Percentiles rank a stretch among this genome's conserved stretches.
Conservation (phyloP, 495 filamentous ascomycete species). For the Pseudoneurospora amorphoporcata region DNA sequence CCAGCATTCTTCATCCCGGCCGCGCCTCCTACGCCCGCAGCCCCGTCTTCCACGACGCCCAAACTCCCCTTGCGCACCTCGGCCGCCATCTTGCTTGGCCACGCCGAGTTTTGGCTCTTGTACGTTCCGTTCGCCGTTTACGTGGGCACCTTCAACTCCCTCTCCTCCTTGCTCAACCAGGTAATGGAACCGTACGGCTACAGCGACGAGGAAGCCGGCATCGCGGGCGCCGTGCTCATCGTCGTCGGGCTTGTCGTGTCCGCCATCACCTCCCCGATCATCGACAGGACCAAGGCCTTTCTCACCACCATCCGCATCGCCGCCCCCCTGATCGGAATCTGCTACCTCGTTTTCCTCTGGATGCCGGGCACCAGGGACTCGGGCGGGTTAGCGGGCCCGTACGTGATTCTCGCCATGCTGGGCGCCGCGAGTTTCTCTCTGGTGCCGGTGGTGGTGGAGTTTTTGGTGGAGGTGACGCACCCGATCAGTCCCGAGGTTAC, state of each 20-base stretch:
- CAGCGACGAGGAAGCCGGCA: conserved; percentile 71
- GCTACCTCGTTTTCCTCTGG: conserved; percentile 72
- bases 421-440: conserved; percentile 75
- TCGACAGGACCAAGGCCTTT: conserved; percentile 76
- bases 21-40: conserved; percentile 62
- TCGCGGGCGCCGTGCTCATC: conserved; percentile 85
- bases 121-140: conserved; percentile 69
- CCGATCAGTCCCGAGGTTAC: conserved; percentile 84
- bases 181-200: conserved; percentile 77
- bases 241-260: conserved; percentile 70
- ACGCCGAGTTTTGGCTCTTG: conserved; percentile 65
- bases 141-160: conserved; percentile 86
- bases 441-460: conserved; percentile 79
- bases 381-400: conserved; percentile 52
- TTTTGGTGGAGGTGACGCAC: conserved; percentile 72
- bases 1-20: conserved; percentile 82
- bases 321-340: conserved; percentile 62
- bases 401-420: conserved; percentile 57
- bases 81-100: conserved; percentile 35
- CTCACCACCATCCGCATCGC: conserved; percentile 62
- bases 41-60: conserved; percentile 31
- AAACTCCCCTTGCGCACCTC: conserved; percentile 44
- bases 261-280: conserved; percentile 67
- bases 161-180: conserved; percentile 83
- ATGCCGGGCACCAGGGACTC: conserved; percentile 49